A percentile compares a stretch with the other conserved stretches of the same genome.
These are phyloP conservation scores for Backusella circina DNA, from an alignment of 192 early-diverging fungal genomes.

Conservation along the genomic window DNA sequence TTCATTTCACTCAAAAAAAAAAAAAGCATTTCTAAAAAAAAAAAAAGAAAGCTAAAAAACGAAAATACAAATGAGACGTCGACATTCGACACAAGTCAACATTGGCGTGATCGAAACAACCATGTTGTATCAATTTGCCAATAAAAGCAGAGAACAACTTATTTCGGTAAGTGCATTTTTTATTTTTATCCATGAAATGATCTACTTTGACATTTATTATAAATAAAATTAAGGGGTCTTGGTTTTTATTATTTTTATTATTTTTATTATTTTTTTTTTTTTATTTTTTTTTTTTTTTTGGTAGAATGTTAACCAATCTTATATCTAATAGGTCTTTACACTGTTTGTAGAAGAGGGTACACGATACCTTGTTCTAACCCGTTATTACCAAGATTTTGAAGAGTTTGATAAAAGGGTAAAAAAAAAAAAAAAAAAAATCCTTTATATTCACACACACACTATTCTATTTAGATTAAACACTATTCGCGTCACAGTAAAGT, in stretches of 20 bases:
- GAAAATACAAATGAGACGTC: too few relatives aligned
- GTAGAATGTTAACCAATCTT: too few relatives aligned
- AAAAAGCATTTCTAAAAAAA: neutral
- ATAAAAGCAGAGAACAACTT: conserved; percentile 3
- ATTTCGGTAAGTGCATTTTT: conserved; percentile 1
- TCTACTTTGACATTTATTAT: neutral
- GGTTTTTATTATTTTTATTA: too few relatives aligned
- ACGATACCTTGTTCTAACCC: conserved; percentile 23
- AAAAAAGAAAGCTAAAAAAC: neutral
- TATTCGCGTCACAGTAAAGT: conserved; percentile 19
- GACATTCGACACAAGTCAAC: neutral
- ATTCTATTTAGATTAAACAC: conserved; percentile 14
- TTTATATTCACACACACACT: neutral
- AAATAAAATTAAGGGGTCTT: neutral
- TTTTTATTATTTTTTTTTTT: neutral
- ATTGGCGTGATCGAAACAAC: conserved; percentile 12
- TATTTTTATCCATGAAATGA: neutral
- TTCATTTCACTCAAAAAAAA: neutral
- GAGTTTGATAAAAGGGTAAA: conserved; percentile 37
- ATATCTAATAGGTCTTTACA: conserved; percentile 40
- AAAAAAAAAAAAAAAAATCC: neutral
- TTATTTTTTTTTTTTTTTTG: neutral
- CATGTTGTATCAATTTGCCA: neutral
- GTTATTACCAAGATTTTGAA: conserved; percentile 36
- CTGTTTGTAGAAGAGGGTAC: conserved; percentile 34